Base-by-base conservation (phyloP, 2,329 filamentous ascomycete genomes). In the Neophaeococcomyces aloes region DNA sequence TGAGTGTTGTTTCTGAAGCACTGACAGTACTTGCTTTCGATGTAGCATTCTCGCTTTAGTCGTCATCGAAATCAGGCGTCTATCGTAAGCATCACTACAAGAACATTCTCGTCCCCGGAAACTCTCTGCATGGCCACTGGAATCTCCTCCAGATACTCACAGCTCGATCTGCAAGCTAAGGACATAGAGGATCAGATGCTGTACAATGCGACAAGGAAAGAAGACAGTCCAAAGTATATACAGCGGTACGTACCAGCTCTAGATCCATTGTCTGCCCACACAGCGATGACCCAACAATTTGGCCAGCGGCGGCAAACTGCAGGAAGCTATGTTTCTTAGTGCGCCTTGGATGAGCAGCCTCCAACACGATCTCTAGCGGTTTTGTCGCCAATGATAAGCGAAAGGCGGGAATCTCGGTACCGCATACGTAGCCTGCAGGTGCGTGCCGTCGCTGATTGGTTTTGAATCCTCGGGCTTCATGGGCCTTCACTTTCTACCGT, bases 321-420 rank as follows among this genome's bases (percentile, higher is more conserved):
- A 42, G 29, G 39, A 42, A 35, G 30, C 39, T 35, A 42, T 42
- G 14, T 25, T 19, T 31, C 14, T 17, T 30, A 39, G 37, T 7
- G 18, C 34, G 14, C 18, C 29, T 5, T 10, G 18, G 13, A 6
- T 14, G 29, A 34, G 30, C n/a, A n/a, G n/a, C n/a, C n/a, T n/a
- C n/a, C n/a, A n/a, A n/a, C n/a, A n/a, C n/a, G n/a, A n/a, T n/a
- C n/a, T n/a, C n/a, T n/a, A n/a, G n/a, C n/a, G n/a, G n/a, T n/a
- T 14, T 27, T 13, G 17, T 11, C 17, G 23, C 27, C 37, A 29
- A 29, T 25, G 23, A 14, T 29, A 39, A 39, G 37, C 23, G 37
- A 39, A 39, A 7, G 3, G 21, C 17, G n/a, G 13, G 5, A 11
- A 18, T 32, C 27, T 31, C 27, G 17, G 5, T 36, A n/a, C 7